phyloP scores from a whole-genome alignment of 208 protist genomes.

The Eutreptiella sp. region DNA sequence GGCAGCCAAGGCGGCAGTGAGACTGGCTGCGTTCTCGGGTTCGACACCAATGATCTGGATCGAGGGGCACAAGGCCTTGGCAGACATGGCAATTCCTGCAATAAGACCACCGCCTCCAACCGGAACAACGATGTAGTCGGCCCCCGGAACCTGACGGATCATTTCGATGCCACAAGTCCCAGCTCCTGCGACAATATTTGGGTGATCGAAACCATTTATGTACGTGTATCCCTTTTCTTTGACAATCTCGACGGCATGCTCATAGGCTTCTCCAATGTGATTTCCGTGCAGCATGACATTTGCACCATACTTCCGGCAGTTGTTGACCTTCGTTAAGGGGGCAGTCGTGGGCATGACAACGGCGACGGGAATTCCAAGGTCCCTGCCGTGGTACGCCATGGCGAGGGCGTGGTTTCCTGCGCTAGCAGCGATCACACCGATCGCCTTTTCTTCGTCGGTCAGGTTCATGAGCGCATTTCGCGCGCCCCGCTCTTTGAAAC shows the following conservation, averaged over 20 bases:
- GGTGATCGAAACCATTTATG: constrained; percentile 81
- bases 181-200: constrained; percentile 65
- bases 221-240: constrained; percentile 47
- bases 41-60: constrained; percentile 77
- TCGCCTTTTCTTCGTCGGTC: constrained; percentile 43
- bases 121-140: constrained; percentile 75
- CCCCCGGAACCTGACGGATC: constrained; percentile 64
- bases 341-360: constrained; percentile 78
- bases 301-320: constrained; percentile 58
- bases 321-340: constrained; percentile 70
- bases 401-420: constrained; percentile 81
- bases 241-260: constrained; percentile 43
- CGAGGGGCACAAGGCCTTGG: constrained; percentile 75
- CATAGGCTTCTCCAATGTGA: constrained; percentile 66
- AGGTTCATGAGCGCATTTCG: constrained; percentile 71
- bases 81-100: constrained; percentile 66
- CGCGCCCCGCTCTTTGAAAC: constrained; percentile 81
- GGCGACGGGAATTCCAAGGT: constrained; percentile 67
- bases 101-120: constrained; percentile 76
- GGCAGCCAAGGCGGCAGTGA: constrained; percentile 47
- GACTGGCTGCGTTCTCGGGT: constrained; percentile 49
- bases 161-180: constrained; percentile 79
- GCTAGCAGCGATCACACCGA: constrained; percentile 70
- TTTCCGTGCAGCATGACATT: constrained; percentile 58
- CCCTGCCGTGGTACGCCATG: constrained; percentile 70